Base-by-base conservation (phyloP, 495 filamentous ascomycete species). In the Lichenothelia convexa region DNA sequence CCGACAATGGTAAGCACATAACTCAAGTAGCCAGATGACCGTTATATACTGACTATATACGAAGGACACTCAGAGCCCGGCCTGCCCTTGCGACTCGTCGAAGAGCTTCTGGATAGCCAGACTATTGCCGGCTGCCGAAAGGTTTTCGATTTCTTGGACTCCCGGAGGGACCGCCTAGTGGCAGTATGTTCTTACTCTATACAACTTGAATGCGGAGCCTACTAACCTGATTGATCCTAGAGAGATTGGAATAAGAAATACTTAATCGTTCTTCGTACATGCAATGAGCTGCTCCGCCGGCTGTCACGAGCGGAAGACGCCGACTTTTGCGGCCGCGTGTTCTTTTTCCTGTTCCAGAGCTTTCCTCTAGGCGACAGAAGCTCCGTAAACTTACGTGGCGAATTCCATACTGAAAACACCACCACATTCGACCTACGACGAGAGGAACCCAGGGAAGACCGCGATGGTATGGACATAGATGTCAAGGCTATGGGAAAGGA, bases 291-390 rank as follows among this genome's bases (percentile, higher is more conserved):
- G 2, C 70, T 95, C 6, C 74, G 89, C 32, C 68, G 89, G 37
- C 64, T 99, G 3, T 95, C 89, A 2, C 67, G 92, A 32, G 84
- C 89, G 3, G 84, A 94, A 48, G 91, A 99, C 57, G 83, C 91
- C 0, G 86, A 92, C 2, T 99, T 97, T 55, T 94, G 86, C 53
- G 89, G 89, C 23, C 68, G 87, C 30, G 86, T 99, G 16, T 93
- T 93, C 51, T 92, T 99, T 44, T 99, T 93, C 50, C 71, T 95
- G 39, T 95, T 93, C 55, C 89, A 95, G 54, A 91, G 81, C 53
- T 94, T 95, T 48, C 84, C 89, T 8, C 64, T 95, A 0, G 85
- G 86, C 18, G 89, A 99, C 58, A 87, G 80, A 48, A 94, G 89
- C 52, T 93, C 86, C 1, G 87, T 99, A 33, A 99, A 99, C 46